Base-by-base conservation (phyloP, 345 rosid genomes). In the Lepidium africanum region DNA sequence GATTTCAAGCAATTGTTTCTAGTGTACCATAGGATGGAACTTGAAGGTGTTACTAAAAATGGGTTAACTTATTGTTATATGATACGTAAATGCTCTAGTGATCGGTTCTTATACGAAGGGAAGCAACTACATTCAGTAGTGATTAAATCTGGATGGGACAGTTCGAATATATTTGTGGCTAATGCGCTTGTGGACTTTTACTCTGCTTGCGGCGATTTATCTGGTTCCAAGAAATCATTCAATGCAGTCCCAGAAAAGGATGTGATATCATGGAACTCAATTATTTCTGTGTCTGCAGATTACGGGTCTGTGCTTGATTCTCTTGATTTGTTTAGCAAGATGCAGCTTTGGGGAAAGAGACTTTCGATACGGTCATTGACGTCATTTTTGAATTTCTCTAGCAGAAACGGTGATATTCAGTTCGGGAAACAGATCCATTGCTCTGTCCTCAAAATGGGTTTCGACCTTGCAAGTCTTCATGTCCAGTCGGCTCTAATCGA, bases 221-320 rank as follows among this genome's bases (percentile, higher is more conserved):
- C 9, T 4, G 85, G 78, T 73, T 84, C 92, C 23, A 75, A 17
- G 76, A 79, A 69, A 69, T 79, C 87, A 38, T 86, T 92, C 54
- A 54, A 40, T 51, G 82, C 65, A 56, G 71, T 92, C 59, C 69
- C 70, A 0, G 67, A 64, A 41, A 61, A 60, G 76, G 89, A 85
- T 77, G 85, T 86, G 32, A 74, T 92, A 52, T 89, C 98, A 0
- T 92, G 95, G 96, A 89, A 92, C 67, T 92, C 95, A 4, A 78
- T 87, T 69, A 75, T 92, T 59, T 77, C 90, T 19, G 82, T 79
- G 25, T 74, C 30, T 64, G 78, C 76, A 0, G 79, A 74, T 68
- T 30, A 75, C 5, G 83, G 75, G 16, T 61, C 60, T 64, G 65
- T 82, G 74, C 63, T 63, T 62, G 80, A 83, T 60, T 87, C 96